Evolutionary conservation across 2,329 filamentous ascomycete genomes (phyloP).

Genomic region (Escovopsis sp.): DNA sequence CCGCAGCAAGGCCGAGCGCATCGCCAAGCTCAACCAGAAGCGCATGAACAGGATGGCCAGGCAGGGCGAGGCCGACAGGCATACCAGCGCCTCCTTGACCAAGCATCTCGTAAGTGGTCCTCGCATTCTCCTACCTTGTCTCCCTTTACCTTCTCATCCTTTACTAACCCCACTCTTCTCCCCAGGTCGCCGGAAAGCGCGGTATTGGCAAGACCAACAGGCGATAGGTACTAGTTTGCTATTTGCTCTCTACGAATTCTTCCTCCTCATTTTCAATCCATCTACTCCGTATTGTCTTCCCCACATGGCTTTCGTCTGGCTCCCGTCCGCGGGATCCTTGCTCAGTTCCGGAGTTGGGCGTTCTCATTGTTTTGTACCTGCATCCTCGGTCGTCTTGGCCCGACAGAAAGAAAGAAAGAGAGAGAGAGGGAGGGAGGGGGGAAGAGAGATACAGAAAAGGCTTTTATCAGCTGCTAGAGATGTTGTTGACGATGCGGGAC

Average conservation of each 20-base stretch:
- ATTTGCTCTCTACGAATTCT: neutral
- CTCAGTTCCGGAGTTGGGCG: constrained; percentile 19
- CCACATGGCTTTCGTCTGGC: neutral
- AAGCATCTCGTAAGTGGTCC: constrained; percentile 71
- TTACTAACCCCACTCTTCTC: constrained; percentile 1
- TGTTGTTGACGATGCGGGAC: neutral
- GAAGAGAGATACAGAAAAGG: neutral
- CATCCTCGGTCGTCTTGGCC: neutral
- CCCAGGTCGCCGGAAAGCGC: constrained; percentile 74
- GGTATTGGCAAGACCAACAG: constrained; percentile 78
- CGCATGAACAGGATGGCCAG: constrained; percentile 98
- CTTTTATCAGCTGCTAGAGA: constrained; percentile 1
- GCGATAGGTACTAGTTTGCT: constrained; percentile 31
- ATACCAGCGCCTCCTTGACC: constrained; percentile 62
- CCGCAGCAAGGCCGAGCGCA: constrained; percentile 67
- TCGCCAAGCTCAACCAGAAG: constrained; percentile 84
- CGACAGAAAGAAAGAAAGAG: neutral
- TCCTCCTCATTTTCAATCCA: neutral
- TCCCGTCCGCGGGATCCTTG: constrained; percentile 5
- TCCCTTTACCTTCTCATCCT: neutral
- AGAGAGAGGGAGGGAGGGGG: neutral
- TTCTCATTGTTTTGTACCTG: constrained; percentile 4
- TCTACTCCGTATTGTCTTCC: neutral
- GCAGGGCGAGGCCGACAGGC: constrained; percentile 92
- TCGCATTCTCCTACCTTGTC: neutral